Evolutionary conservation across 1,284 basidiomycete genomes (phyloP).

Genomic region (Fereydounia khargensis): DNA sequence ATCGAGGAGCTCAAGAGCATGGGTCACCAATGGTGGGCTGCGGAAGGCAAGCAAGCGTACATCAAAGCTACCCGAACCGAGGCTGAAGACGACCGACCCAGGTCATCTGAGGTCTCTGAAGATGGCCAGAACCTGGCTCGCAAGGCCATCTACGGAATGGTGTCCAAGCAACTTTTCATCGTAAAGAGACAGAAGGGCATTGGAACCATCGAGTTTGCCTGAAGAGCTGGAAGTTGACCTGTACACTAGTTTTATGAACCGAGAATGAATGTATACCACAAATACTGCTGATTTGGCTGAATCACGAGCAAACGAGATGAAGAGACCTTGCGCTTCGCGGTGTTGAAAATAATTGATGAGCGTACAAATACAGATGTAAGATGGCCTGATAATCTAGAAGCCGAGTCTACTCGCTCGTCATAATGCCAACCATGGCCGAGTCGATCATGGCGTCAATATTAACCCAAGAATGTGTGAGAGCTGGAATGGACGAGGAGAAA

Average conservation of each 20-base stretch:
- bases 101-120: slow-evolving; percentile 25
- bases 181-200: slow-evolving; percentile 29
- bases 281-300: no score
- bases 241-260: no score
- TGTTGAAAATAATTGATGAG: slow-evolving; percentile 48
- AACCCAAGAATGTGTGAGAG: slow-evolving; percentile 77
- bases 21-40: slow-evolving; percentile 41
- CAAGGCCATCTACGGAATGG: slow-evolving; percentile 50
- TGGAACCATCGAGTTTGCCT: slow-evolving; percentile 28
- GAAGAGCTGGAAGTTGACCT: no score
- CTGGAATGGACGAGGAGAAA: slow-evolving; percentile 7
- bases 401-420: slow-evolving; percentile 55
- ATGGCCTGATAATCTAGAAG: slow-evolving; percentile 24
- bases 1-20: slow-evolving; percentile 41
- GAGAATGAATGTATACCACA: not conserved
- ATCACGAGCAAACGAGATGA: no score
- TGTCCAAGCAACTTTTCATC: slow-evolving; percentile 48
- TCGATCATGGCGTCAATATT: slow-evolving; percentile 92
- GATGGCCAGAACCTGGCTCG: slow-evolving; percentile 43
- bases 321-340: no score
- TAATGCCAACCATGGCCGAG: slow-evolving; percentile 81
- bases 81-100: slow-evolving; percentile 12
- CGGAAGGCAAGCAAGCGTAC: slow-evolving; percentile 28
- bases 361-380: slow-evolving; percentile 22
- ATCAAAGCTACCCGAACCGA: slow-evolving; percentile 9